phyloP scores from a whole-genome alignment of 441 rosid genomes.

The Sinapis alba region DNA sequence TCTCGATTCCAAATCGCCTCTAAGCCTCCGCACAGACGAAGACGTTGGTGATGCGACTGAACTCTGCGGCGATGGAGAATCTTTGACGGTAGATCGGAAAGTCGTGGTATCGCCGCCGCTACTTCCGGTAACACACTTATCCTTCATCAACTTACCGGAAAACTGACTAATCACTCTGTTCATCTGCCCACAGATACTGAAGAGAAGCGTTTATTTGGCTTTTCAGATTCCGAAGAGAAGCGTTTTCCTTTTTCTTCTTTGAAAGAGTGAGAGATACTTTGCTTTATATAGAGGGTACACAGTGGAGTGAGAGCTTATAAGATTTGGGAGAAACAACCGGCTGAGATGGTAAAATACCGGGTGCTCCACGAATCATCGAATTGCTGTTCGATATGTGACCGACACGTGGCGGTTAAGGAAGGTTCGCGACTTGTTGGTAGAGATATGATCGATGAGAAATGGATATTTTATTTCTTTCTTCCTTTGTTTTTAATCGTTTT shows the following conservation, averaged over 20 bases:
- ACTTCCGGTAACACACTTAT: constrained; percentile 43
- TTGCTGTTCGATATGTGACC: background rate
- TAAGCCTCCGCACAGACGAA: constrained; percentile 50
- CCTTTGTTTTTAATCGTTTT: background rate
- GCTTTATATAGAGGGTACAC: constrained; percentile 25
- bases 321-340: constrained; percentile 37
- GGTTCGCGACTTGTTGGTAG: constrained; percentile 31
- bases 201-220: background rate
- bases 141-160: constrained; percentile 54
- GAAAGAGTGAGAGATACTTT: background rate
- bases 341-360: constrained; percentile 20
- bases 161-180: constrained; percentile 46
- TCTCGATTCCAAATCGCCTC: constrained; percentile 46
- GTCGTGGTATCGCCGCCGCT: constrained; percentile 42
- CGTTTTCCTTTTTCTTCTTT: background rate
- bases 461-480: constrained; percentile 26
- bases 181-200: constrained; percentile 33
- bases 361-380: background rate
- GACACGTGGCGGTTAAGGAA: constrained; percentile 27
- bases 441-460: constrained; percentile 31
- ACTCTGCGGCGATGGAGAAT: constrained; percentile 42
- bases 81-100: constrained; percentile 43
- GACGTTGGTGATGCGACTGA: constrained; percentile 30
- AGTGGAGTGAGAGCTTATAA: constrained; percentile 4
- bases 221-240: constrained; percentile 26